phyloP scores from a whole-genome alignment of 352 stramenopile species.

The Phytophthora melonis region DNA sequence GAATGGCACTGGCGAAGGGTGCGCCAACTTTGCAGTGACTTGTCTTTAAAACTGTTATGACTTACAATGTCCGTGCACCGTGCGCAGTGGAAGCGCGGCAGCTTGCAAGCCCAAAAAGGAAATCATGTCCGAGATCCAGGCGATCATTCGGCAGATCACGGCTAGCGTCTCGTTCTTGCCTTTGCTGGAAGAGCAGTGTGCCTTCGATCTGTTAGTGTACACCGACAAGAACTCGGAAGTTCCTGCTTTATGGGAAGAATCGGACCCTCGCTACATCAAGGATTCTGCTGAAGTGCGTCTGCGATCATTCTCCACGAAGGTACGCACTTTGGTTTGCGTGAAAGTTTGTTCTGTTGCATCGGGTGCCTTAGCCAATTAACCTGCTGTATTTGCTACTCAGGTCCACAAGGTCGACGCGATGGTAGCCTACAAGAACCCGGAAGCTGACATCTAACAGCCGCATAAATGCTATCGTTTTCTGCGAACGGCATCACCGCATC shows the following conservation, averaged over 20 bases:
- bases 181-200: constrained; percentile 97
- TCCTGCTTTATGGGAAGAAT: constrained; percentile 97
- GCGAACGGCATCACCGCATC: constrained; percentile 20
- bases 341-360: constrained; percentile 24
- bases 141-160: constrained; percentile 99
- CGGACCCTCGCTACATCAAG: constrained; percentile 97
- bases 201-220: constrained; percentile 99
- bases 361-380: constrained; percentile 19
- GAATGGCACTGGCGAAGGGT: constrained; percentile 49
- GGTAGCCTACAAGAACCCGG: constrained; percentile 97
- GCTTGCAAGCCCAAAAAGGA: constrained; percentile 89
- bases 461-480: constrained; percentile 13
- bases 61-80: neutral
- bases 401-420: constrained; percentile 99
- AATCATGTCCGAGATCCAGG: constrained; percentile 99
- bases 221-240: constrained; percentile 97
- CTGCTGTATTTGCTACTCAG: constrained; percentile 46
- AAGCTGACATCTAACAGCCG: constrained; percentile 72
- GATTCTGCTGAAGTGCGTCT: constrained; percentile 98
- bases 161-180: constrained; percentile 99
- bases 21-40: constrained; percentile 6
- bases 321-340: constrained; percentile 41
- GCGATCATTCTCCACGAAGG: constrained; percentile 98
- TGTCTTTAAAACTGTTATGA: constrained; percentile 4
- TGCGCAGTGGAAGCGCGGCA: constrained; percentile 33